Evolutionary conservation across 768 basidiomycete genomes (phyloP).

Genomic region (Leccinum barrowsii): DNA sequence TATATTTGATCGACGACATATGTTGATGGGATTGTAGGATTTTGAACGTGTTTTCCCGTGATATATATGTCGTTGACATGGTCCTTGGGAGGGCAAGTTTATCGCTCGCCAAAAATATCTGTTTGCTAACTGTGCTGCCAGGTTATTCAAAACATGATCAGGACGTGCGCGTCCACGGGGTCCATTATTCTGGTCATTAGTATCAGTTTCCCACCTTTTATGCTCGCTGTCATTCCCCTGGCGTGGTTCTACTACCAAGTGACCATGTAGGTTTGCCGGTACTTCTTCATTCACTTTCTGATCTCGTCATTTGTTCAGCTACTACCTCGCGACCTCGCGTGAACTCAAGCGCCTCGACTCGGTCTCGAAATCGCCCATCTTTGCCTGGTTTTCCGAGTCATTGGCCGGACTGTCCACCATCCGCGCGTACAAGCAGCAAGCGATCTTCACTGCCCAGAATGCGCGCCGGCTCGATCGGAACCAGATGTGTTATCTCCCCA

Average conservation of each 20-base stretch:
- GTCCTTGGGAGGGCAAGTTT: slow-evolving; percentile 58
- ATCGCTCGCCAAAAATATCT: fast-evolving
- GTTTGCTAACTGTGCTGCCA: slow-evolving; percentile 10
- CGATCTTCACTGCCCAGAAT: slow-evolving; percentile 63
- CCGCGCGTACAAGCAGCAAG: slow-evolving; percentile 72
- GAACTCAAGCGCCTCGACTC: slow-evolving; percentile 88
- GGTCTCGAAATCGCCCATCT: slow-evolving; percentile 87
- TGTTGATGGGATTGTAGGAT: slow-evolving; percentile 44
- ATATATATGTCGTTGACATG: slow-evolving; percentile 84
- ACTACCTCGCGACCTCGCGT: slow-evolving; percentile 83
- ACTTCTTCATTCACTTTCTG: not conserved
- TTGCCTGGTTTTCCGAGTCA: slow-evolving; percentile 83
- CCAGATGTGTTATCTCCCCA: slow-evolving; percentile 73
- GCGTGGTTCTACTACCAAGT: slow-evolving; percentile 77
- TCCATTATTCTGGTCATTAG: slow-evolving; percentile 74
- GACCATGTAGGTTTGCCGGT: slow-evolving; percentile 56
- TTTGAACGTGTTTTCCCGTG: slow-evolving; percentile 87
- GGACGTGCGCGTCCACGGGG: slow-evolving; percentile 56
- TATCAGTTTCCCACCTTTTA: slow-evolving; percentile 75
- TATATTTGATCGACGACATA: not conserved
- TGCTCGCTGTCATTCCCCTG: slow-evolving; percentile 71
- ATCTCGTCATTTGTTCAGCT: slow-evolving; percentile 40
- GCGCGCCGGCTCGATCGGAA: slow-evolving; percentile 80
- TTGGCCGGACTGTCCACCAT: slow-evolving; percentile 78
- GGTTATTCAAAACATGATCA: slow-evolving; percentile 65